Conservation (phyloP, 108 stramenopile species). For the Cyclotella baltica region DNA sequence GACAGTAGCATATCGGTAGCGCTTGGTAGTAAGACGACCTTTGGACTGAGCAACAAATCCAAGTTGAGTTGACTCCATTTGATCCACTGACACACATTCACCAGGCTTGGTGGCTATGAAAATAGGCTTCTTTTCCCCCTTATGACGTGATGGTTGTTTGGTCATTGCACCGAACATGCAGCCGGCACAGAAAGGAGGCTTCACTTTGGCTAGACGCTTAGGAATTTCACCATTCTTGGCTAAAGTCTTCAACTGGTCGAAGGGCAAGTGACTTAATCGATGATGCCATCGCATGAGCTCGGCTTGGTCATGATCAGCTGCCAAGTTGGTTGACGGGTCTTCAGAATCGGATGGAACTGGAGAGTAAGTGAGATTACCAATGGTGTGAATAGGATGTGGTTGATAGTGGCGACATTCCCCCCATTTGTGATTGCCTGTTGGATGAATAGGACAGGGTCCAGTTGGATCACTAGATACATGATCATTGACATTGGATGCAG, state of each 20-base stretch:
- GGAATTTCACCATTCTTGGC: constrained; percentile 15
- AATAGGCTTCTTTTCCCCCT: constrained; percentile 1
- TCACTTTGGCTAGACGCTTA: constrained; percentile 14
- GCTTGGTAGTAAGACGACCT: constrained; percentile 24
- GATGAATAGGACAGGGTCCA: constrained; percentile 1
- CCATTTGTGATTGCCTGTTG: constrained; percentile 4
- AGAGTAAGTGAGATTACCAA: background rate
- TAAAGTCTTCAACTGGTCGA: background rate
- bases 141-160: constrained; percentile 35
- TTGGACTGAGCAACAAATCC: constrained; percentile 45
- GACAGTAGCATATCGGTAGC: constrained; percentile 18
- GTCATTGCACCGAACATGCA: constrained; percentile 38
- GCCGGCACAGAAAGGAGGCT: constrained; percentile 26
- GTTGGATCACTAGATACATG: background rate
- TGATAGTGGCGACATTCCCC: constrained; percentile 3
- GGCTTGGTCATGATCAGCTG: background rate
- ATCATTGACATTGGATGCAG: background rate
- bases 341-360: background rate
- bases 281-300: constrained; percentile 19
- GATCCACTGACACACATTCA: constrained; percentile 41
- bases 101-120: constrained; percentile 17
- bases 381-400: too few relatives aligned
- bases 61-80: constrained; percentile 25
- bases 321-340: background rate
- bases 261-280: background rate